Conservation (phyloP, 257 asterid species). For the Plantago major region DNA sequence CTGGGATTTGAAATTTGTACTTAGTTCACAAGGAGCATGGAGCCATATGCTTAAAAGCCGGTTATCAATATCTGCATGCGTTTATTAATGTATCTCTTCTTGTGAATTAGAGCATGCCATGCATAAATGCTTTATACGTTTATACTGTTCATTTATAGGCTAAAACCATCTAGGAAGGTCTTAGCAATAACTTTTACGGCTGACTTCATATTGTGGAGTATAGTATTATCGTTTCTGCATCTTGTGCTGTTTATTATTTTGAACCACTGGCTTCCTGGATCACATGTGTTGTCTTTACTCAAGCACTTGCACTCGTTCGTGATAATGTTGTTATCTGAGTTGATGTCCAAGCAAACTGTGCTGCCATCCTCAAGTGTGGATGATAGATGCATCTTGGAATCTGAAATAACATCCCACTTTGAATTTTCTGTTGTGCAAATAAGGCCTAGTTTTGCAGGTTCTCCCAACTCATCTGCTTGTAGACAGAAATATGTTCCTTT, state of each 20-base stretch:
- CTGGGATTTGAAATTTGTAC: too few relatives aligned
- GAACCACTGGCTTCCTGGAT: constrained; percentile 97
- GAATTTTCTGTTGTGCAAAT: constrained; percentile 45
- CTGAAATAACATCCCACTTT: constrained; percentile 74
- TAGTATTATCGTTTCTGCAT: constrained; percentile 23
- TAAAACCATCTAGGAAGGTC: constrained; percentile 28
- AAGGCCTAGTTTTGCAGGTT: constrained; percentile 67
- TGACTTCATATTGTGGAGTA: constrained; percentile 25
- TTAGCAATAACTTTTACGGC: constrained; percentile 28
- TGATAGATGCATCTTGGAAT: constrained; percentile 84
- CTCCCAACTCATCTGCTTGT: constrained; percentile 51
- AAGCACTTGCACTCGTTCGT: constrained; percentile 76
- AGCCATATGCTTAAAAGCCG: neutral
- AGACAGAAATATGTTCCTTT: constrained; percentile 70
- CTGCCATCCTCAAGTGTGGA: constrained; percentile 59
- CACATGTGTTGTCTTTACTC: constrained; percentile 51
- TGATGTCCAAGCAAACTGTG: constrained; percentile 66
- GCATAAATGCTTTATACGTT: constrained; percentile 3
- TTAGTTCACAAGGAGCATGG: neutral
- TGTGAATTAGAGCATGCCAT: too few relatives aligned
- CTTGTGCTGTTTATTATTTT: constrained; percentile 78
- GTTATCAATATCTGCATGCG: neutral
- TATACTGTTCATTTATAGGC: constrained; percentile 14
- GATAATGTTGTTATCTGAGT: constrained; percentile 48
- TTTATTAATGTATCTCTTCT: too few relatives aligned